Evolutionary conservation across 169 alveolate genomes (phyloP), one percentile per base, ranked within the genome.

Genomic region (Eimeria necatrix): DNA sequence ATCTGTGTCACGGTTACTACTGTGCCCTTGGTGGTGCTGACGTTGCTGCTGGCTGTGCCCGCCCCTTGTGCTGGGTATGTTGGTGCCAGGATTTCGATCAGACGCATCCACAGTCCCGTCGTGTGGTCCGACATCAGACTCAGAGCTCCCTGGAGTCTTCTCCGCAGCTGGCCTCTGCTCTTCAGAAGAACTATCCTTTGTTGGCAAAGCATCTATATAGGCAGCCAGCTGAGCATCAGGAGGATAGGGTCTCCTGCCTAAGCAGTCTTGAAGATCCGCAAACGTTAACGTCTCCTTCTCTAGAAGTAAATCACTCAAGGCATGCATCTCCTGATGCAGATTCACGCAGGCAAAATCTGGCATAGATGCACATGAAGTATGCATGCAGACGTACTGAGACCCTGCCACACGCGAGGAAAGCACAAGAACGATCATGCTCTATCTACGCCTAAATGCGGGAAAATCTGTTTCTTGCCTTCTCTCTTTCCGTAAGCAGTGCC

Each of bases 231-330:
- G 95, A 22, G 95, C 86, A 22, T 91, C 95, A 7, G 91, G 91
- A 51, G 95, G 93, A 32, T 68, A 96, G 26, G 98, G 98, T 5
- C 98, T 83, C 83, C 95, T 97, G 16, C 99, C 99, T 24, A 98
- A 96, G 74, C 98, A 97, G 81, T 97, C 96, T 49, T 96, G 97
- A 18, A 98, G 97, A 86, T 98, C 99, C 59, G 96, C 96, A 95
- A 96, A 96, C 18, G 98, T 96, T 24, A 98, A 89, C 49, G 98
- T 97, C 64, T 98, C 99, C 81, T 97, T 97, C 49, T 96, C 95
- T 0, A 94, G 53, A n/a, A 96, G 93, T 80, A 89, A 26, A 41
- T 92, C 93, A 53, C 91, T 88, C 73, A 93, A 53, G 3, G 68
- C 74, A 7, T 52, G 92, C 81, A 93, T 41, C 49, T 93, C 92